Evolutionary conservation across 73 alveolate genomes (phyloP), one percentile per base, ranked within the genome.

Genomic region (Paramecium primaurelia): DNA sequence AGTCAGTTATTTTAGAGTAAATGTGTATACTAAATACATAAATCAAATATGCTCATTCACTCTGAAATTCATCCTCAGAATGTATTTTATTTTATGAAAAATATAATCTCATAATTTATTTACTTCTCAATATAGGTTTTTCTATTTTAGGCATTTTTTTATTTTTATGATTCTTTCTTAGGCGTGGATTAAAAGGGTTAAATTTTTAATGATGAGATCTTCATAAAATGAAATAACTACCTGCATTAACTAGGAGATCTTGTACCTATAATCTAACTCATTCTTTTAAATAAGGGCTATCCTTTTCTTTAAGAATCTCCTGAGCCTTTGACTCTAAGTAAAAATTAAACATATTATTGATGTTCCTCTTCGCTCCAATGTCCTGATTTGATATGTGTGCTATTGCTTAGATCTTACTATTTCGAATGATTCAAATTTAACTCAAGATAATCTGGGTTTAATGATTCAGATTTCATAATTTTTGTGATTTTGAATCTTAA

Each of bases 151-250:
- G 45, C 26, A 64, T 64, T 64, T 64, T 32, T 12, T 32, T 64
- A 8, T 34, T 28, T 34, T 64, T 64, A 34, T 64, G 84, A 64
- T 64, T 28, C 30, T 42, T 64, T 64, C 84, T 64, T 3, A 64
- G 47, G 42, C 84, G 84, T 3, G 84, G 84, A 64, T 64, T 64
- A 64, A 64, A 64, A 32, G 84, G 84, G 30, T 64, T 64, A 34
- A 64, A 64, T 64, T 64, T 64, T 64, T 64, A 64, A 34, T 64
- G 84, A 16, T 64, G 84, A 64, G 84, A 64, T 64, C 84, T 64
- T 28, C 84, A 54, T 64, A 12, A 64, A 11, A 12, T 0, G 28
- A 64, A 32, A 16, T 64, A 11, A 28, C 12, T 64, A 64, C 84
- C 84, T 64, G 47, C 84, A 64, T 64, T 64, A 64, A 64, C 84